phyloP scores from a whole-genome alignment of 2,329 filamentous ascomycete genomes.

The Aspergillus nomiae region DNA sequence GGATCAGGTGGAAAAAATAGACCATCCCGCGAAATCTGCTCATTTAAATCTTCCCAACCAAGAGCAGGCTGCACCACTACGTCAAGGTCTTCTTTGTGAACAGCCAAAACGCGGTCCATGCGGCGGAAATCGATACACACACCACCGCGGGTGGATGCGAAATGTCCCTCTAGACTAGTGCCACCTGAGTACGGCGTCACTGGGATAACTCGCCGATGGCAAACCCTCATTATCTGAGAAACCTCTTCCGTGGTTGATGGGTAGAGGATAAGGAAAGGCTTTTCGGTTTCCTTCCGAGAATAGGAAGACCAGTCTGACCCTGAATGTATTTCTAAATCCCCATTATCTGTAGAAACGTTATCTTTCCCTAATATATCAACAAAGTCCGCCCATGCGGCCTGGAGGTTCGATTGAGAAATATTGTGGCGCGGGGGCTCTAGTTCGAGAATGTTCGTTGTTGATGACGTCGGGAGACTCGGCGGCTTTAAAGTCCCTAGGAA shows the following conservation, averaged over 20 bases:
- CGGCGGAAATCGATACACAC: slow-evolving; percentile 82
- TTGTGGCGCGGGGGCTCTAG: slow-evolving; percentile 56
- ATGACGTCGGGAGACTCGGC: slow-evolving; percentile 50
- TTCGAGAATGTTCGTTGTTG: slow-evolving; percentile 58
- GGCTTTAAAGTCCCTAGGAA: slow-evolving; percentile 56
- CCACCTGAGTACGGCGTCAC: slow-evolving; percentile 87
- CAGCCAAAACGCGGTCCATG: slow-evolving; percentile 77
- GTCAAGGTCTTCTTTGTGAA: slow-evolving; percentile 78
- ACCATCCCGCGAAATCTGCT: slow-evolving; percentile 69
- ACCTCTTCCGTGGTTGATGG: slow-evolving; percentile 80
- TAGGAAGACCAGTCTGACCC: slow-evolving; percentile 66
- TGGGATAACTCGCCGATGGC: slow-evolving; percentile 76
- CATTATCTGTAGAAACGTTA: slow-evolving; percentile 60
- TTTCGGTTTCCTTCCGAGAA: slow-evolving; percentile 43
- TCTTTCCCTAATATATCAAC: slow-evolving; percentile 63
- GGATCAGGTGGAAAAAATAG: slow-evolving; percentile 93
- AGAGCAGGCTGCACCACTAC: slow-evolving; percentile 78
- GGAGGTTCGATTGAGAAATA: slow-evolving; percentile 57
- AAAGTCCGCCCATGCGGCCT: slow-evolving; percentile 67
- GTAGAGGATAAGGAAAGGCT: slow-evolving; percentile 67
- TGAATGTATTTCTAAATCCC: slow-evolving; percentile 59
- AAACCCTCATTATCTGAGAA: slow-evolving; percentile 83
- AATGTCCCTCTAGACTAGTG: slow-evolving; percentile 88
- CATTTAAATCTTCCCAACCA: slow-evolving; percentile 84
- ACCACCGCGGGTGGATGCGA: slow-evolving; percentile 77